Evolutionary conservation across 108 stramenopile species (phyloP), one percentile per base, ranked within the genome.

Genomic region (Pseudonitzschia multistriata): DNA sequence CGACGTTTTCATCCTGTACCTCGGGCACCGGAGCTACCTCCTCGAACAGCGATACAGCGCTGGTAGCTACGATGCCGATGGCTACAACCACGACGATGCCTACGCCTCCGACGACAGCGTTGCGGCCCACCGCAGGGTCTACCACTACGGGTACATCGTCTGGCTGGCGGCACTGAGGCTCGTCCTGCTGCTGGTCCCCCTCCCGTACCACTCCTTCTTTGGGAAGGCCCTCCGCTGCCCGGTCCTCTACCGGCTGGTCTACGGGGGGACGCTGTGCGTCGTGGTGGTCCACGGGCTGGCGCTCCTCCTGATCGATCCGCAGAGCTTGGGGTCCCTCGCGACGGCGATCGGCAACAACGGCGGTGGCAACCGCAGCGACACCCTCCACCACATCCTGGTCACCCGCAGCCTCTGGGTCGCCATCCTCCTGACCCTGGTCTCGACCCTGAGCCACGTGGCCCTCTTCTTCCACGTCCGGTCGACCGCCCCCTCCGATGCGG

Each of bases 401-500:
- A 76, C 75, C 17, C 71, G 79, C 63, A 68, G 73, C 45, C 47
- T 82, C 10, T 93, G 89, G 89, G 74, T 76, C 3, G 52, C 88
- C 15, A 56, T 91, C 53, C 45, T 83, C 14, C 49, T 89, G 17
- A 80, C 86, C 0, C 37, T 90, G 10, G 47, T 84, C 11, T 74
- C 85, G 5, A 86, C 71, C 22, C 34, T 81, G 10, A 79, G 85
- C n/a, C 92, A 93, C 67, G 68, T 87, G 61, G 47, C 88, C n/a
- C 64, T 93, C 53, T 78, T 93, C 27, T 68, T 85, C 15, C 92
- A 93, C 73, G 89, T 93, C 0, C 78, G 88, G 63, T 86, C 84
- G 11, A 88, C 89, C 36, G 92, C 86, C 22, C 92, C 92, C 17
- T 15, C 71, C 59, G 56, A 68, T 40, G 77, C 77, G 10, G 77